Conservation (phyloP, 2,329 filamentous ascomycete genomes). For the Akanthomyces lecanii region DNA sequence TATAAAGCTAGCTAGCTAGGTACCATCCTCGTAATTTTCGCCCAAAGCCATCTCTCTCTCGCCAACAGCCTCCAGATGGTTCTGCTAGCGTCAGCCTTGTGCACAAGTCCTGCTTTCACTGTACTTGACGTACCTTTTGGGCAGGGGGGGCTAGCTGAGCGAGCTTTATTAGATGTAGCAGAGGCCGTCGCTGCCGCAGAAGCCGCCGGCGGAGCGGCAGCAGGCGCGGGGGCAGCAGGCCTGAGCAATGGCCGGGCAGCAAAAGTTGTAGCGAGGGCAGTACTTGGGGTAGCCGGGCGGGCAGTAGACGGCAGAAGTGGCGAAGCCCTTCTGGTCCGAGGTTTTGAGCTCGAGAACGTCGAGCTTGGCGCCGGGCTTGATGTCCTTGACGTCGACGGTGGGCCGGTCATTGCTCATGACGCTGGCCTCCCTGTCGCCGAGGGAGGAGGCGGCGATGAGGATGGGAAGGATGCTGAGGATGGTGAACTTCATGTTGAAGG, state of each 20-base stretch:
- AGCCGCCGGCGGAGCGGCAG: background rate
- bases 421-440: background rate
- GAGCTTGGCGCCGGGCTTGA: background rate
- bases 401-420: background rate
- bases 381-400: constrained; percentile 5
- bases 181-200: constrained; percentile 13
- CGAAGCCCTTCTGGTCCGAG: background rate
- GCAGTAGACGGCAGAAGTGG: background rate
- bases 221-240: constrained; percentile 17
- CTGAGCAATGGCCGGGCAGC: constrained; percentile 4
- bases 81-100: background rate
- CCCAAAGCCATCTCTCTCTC: background rate
- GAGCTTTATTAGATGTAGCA: background rate
- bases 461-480: constrained; percentile 1
- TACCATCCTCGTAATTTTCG: background rate
- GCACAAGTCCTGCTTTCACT: background rate
- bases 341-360: background rate
- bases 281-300: constrained; percentile 4
- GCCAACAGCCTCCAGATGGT: background rate
- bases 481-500: constrained; percentile 6
- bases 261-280: constrained; percentile 14
- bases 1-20: background rate
- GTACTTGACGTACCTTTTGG: background rate
- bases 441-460: background rate
- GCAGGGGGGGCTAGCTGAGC: background rate